A percentile compares a stretch with the other conserved stretches of the same genome.
Conservation (phyloP, 1,139 yeast genomes). For the Candida sojae region DNA sequence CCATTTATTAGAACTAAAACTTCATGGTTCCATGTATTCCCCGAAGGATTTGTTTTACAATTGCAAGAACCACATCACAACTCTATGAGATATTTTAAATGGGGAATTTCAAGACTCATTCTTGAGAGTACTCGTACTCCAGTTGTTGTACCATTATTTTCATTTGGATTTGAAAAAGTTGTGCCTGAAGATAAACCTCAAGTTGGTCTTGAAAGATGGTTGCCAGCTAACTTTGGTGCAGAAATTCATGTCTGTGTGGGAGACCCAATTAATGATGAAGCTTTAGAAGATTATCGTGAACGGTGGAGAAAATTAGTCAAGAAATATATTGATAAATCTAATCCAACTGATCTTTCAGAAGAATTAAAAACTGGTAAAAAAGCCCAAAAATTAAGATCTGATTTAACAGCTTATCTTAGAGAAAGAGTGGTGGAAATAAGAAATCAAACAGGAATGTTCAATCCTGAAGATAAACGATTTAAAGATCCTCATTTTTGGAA, state of each 20-base stretch:
- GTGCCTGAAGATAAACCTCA: slow-evolving; percentile 77
- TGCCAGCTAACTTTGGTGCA: slow-evolving; percentile 69
- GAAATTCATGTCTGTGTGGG: slow-evolving; percentile 75
- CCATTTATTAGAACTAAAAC: slow-evolving; percentile 59
- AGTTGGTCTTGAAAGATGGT: slow-evolving; percentile 51
- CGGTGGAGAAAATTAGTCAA: slow-evolving; percentile 69
- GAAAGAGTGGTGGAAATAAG: slow-evolving; percentile 63
- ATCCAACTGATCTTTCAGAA: slow-evolving; percentile 60
- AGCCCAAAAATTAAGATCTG: slow-evolving; percentile 65
- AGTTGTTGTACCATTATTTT: slow-evolving; percentile 83
- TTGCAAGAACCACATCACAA: slow-evolving; percentile 74
- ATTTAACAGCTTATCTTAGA: slow-evolving; percentile 70
- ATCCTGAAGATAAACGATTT: slow-evolving; percentile 61
- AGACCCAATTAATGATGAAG: slow-evolving; percentile 60
- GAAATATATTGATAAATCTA: slow-evolving; percentile 48
- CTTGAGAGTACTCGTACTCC: slow-evolving; percentile 85
- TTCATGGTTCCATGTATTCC: slow-evolving; percentile 93
- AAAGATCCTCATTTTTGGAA: slow-evolving; percentile 74
- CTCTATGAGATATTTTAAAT: slow-evolving; percentile 91
- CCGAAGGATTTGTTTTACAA: slow-evolving; percentile 93
- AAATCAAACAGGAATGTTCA: slow-evolving; percentile 49
- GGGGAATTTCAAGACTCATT: slow-evolving; percentile 89
- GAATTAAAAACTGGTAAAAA: slow-evolving; percentile 63
- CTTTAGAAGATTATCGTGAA: slow-evolving; percentile 57
- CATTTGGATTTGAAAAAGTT: slow-evolving; percentile 83